Evolutionary conservation across 805 yeast genomes (phyloP).

Genomic region (Myxozyma neglecta): DNA sequence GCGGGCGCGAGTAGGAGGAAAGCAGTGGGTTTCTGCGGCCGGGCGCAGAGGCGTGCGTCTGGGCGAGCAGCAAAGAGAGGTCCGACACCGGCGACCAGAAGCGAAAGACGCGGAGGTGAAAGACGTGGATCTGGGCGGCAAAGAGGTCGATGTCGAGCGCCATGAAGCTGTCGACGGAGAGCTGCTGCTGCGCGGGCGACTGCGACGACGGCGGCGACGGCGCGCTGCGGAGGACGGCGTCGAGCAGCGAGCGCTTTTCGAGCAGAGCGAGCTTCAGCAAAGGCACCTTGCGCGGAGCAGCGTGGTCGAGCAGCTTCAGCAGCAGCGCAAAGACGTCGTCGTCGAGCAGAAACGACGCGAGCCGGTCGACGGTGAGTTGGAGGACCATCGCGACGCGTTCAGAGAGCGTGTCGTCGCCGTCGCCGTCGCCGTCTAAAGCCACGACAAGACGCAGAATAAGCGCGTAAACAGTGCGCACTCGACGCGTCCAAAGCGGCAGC

Average conservation of each 20-base stretch:
- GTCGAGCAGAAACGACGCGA: constrained; percentile 22
- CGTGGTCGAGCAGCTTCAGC: constrained; percentile 1
- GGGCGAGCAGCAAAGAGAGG: constrained; percentile 67
- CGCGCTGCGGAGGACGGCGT: constrained; percentile 3
- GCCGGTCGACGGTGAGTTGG: not conserved
- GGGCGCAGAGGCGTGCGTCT: constrained; percentile 39
- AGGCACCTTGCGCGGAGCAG: not conserved
- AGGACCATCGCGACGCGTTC: constrained; percentile 11
- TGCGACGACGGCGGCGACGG: not conserved
- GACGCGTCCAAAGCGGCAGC: constrained; percentile 57
- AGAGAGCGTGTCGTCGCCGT: not conserved
- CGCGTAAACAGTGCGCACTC: constrained; percentile 45
- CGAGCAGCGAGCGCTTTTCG: constrained; percentile 3
- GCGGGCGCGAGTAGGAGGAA: constrained; percentile 70
- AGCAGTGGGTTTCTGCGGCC: constrained; percentile 69
- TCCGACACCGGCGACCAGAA: constrained; percentile 81
- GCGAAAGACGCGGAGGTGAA: constrained; percentile 63
- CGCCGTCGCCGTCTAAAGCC: not conserved
- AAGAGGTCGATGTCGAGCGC: constrained; percentile 54
- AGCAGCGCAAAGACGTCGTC: constrained; percentile 1
- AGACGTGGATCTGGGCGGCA: constrained; percentile 62
- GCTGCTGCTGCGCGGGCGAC: not conserved
- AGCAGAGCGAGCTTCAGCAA: constrained; percentile 1
- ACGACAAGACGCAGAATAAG: constrained; percentile 48
- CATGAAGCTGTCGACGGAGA: constrained; percentile 52